Percentiles rank a stretch among this genome's conserved stretches.
Conservation (phyloP, 345 rosid genomes). For the Syzygium aromaticum region DNA sequence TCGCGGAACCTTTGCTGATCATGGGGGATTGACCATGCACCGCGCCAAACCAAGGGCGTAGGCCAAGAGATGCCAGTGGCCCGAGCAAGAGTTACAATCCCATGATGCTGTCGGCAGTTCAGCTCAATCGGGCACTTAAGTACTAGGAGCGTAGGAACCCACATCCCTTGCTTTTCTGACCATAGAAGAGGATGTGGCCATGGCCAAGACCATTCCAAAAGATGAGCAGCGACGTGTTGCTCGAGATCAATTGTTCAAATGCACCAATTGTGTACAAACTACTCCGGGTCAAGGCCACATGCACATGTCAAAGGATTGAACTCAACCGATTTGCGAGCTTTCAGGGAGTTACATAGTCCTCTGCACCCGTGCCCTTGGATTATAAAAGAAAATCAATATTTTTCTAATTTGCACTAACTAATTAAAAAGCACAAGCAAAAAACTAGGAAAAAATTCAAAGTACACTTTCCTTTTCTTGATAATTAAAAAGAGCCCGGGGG, state of each 20-base stretch:
- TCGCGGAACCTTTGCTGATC: neutral
- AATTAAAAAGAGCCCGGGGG: neutral
- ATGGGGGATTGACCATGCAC: neutral
- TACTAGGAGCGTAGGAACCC: neutral
- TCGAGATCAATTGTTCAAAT: neutral
- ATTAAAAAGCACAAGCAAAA: neutral
- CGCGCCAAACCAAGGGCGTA: neutral
- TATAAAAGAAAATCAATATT: neutral
- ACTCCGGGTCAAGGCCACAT: neutral
- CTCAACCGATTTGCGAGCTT: neutral
- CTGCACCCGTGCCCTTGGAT: neutral
- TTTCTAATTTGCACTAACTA: neutral
- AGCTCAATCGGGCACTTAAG: neutral
- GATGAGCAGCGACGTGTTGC: neutral
- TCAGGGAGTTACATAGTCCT: neutral
- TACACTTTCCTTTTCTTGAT: neutral
- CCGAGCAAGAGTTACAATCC: neutral
- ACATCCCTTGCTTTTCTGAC: neutral
- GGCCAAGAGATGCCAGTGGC: neutral
- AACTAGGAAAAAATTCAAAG: neutral
- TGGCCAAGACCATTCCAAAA: neutral
- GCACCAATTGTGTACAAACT: neutral
- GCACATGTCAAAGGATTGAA: neutral
- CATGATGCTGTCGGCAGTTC: neutral
- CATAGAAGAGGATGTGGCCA: neutral